Percentiles rank a stretch among this genome's conserved stretches.
These are phyloP conservation scores for Microascus cirrosus DNA, from an alignment of 2,329 filamentous ascomycete species.

Conservation along the genomic window DNA sequence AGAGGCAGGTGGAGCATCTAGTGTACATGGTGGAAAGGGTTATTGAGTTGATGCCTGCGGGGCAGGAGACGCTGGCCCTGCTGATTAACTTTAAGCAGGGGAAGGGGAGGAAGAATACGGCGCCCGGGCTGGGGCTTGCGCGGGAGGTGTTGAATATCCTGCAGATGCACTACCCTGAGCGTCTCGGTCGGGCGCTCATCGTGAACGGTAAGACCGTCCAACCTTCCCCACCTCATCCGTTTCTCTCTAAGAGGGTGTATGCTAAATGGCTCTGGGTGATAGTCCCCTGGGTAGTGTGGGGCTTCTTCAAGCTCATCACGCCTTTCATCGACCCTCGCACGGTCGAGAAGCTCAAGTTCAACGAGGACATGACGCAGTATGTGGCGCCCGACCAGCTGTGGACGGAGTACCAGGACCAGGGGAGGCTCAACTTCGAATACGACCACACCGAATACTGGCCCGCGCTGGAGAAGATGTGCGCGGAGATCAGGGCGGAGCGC, in stretches of 20 bases:
- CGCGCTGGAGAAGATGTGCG: slow-evolving; percentile 61
- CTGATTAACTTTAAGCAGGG: slow-evolving; percentile 86
- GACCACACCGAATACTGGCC: slow-evolving; percentile 87
- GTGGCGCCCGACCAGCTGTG: slow-evolving; percentile 76
- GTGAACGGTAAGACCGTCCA: slow-evolving; percentile 57
- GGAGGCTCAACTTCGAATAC: slow-evolving; percentile 81
- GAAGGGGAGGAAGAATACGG: slow-evolving; percentile 60
- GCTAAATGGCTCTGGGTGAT: background rate
- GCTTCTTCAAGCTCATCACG: slow-evolving; percentile 92
- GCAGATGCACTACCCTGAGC: slow-evolving; percentile 91
- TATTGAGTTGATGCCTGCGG: slow-evolving; percentile 76
- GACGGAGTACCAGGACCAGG: slow-evolving; percentile 55
- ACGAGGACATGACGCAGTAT: slow-evolving; percentile 76
- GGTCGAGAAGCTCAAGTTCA: slow-evolving; percentile 92
- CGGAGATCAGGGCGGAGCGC: slow-evolving; percentile 51
- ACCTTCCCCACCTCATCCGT: background rate
- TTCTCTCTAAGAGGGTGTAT: slow-evolving; percentile 5
- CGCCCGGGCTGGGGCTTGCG: slow-evolving; percentile 63
- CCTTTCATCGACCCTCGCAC: slow-evolving; percentile 96
- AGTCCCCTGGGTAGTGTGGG: slow-evolving; percentile 86
- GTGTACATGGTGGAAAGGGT: slow-evolving; percentile 92
- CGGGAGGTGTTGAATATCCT: slow-evolving; percentile 82
- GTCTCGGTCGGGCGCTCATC: slow-evolving; percentile 78
- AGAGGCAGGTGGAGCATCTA: slow-evolving; percentile 83
- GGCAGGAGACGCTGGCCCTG: slow-evolving; percentile 76